Evolutionary conservation across 768 basidiomycete species (phyloP).

Genomic region (Lactifluus hygrophoroides): DNA sequence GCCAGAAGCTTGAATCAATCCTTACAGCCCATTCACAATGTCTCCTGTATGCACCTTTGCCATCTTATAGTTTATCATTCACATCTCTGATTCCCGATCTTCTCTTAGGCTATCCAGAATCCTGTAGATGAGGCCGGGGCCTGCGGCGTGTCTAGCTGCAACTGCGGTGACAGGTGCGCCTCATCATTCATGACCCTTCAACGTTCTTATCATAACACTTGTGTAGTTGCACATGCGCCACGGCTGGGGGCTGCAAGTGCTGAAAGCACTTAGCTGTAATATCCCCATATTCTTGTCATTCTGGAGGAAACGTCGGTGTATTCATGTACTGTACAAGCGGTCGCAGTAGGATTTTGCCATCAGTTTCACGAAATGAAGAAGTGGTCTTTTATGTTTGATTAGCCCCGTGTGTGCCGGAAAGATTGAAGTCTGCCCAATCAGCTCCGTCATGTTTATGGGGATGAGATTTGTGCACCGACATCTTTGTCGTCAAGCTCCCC

Average conservation of each 20-base stretch:
- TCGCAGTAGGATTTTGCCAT: background rate
- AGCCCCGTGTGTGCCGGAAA: background rate
- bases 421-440: background rate
- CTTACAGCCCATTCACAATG: background rate
- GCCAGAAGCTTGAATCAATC: no score
- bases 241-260: slow-evolving; percentile 59
- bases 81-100: background rate
- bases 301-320: background rate
- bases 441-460: no score
- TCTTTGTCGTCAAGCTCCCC: no score
- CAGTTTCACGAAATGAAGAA: background rate
- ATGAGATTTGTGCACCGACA: background rate
- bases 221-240: slow-evolving; percentile 50
- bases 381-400: no score
- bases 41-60: background rate
- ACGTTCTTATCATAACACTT: background rate
- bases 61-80: background rate
- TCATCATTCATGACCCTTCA: background rate
- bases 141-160: slow-evolving; percentile 31
- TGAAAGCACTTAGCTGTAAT: slow-evolving; percentile 25
- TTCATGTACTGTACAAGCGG: background rate
- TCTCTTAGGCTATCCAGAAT: background rate
- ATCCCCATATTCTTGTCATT: background rate
- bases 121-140: slow-evolving; percentile 35
- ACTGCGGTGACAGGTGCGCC: slow-evolving; percentile 42